Percentiles rank a stretch among this genome's conserved stretches.
Conservation (phyloP, 208 protist genomes). For the Wallacemonas rigidus region DNA sequence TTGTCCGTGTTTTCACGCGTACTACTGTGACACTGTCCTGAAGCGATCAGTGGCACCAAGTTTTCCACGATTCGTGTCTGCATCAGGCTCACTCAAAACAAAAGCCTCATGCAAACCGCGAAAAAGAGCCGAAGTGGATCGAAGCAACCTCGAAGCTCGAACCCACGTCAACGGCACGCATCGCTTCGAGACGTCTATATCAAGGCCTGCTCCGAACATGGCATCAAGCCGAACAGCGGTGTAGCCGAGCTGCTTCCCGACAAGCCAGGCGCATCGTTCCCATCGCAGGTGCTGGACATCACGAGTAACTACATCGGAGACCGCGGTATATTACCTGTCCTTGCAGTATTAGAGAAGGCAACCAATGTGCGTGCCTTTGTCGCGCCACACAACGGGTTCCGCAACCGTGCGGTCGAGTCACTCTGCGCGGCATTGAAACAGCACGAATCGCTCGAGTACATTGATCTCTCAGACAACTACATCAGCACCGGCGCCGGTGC, state of each 20-base stretch:
- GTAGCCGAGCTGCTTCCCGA: slow-evolving; percentile 62
- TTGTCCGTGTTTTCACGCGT: too few relatives aligned
- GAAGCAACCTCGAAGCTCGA: slow-evolving; percentile 16
- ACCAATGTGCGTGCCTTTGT: slow-evolving; percentile 52
- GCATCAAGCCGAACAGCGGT: slow-evolving; percentile 75
- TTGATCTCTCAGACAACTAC: slow-evolving; percentile 90
- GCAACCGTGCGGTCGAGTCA: slow-evolving; percentile 71
- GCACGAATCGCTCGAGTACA: slow-evolving; percentile 60
- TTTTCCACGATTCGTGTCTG: too few relatives aligned
- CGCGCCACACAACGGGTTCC: slow-evolving; percentile 84
- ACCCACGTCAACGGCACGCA: slow-evolving; percentile 23
- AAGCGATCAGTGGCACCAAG: too few relatives aligned
- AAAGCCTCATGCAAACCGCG: slow-evolving; percentile 1
- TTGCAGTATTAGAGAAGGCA: slow-evolving; percentile 61
- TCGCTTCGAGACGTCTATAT: slow-evolving; percentile 80
- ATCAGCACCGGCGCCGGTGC: slow-evolving; percentile 88
- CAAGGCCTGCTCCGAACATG: slow-evolving; percentile 67
- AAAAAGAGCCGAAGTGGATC: slow-evolving; percentile 24
- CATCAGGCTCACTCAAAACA: background rate
- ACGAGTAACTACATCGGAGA: slow-evolving; percentile 90
- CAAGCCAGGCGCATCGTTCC: slow-evolving; percentile 33
- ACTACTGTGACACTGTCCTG: too few relatives aligned
- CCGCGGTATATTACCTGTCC: slow-evolving; percentile 73
- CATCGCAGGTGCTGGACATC: slow-evolving; percentile 62
- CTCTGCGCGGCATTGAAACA: slow-evolving; percentile 45